phyloP scores from a whole-genome alignment of 192 early-diverging fungal species.

The Gryganskiella cystojenkinii region DNA sequence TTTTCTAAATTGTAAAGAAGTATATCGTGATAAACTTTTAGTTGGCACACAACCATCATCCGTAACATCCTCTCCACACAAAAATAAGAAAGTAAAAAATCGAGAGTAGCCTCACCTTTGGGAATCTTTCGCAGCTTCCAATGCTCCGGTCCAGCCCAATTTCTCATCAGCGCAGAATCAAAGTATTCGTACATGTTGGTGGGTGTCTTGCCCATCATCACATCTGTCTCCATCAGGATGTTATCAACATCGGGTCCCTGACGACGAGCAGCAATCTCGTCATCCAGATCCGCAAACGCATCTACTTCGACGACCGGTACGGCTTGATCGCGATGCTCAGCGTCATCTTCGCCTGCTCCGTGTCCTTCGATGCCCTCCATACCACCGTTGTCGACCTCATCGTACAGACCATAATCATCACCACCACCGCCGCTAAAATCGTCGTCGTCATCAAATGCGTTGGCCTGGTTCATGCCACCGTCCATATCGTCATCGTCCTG shows the following conservation, averaged over 20 bases:
- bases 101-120: slow-evolving; percentile 52
- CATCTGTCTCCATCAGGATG: slow-evolving; percentile 64
- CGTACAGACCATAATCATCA: slow-evolving; percentile 21
- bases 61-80: no score
- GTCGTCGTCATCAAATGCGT: slow-evolving; percentile 11
- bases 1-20: slow-evolving; percentile 22
- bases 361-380: slow-evolving; percentile 31
- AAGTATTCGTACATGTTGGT: slow-evolving; percentile 88
- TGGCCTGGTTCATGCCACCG: not conserved
- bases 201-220: slow-evolving; percentile 58
- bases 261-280: slow-evolving; percentile 27
- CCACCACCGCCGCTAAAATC: slow-evolving; percentile 22
- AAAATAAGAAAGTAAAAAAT: no score
- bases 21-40: no score
- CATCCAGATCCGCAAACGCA: slow-evolving; percentile 50
- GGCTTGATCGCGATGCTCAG: slow-evolving; percentile 22
- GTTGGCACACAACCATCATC: no score
- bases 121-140: slow-evolving; percentile 75
- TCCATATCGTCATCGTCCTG: slow-evolving; percentile 29
- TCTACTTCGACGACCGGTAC: slow-evolving; percentile 54
- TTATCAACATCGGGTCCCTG: slow-evolving; percentile 45
- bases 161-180: slow-evolving; percentile 80
- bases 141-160: slow-evolving; percentile 95
- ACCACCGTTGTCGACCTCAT: slow-evolving; percentile 37
- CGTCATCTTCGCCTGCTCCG: slow-evolving; percentile 55